Evolutionary conservation across 2,329 filamentous ascomycete genomes (phyloP).

Genomic region (Geosmithia putterillii): DNA sequence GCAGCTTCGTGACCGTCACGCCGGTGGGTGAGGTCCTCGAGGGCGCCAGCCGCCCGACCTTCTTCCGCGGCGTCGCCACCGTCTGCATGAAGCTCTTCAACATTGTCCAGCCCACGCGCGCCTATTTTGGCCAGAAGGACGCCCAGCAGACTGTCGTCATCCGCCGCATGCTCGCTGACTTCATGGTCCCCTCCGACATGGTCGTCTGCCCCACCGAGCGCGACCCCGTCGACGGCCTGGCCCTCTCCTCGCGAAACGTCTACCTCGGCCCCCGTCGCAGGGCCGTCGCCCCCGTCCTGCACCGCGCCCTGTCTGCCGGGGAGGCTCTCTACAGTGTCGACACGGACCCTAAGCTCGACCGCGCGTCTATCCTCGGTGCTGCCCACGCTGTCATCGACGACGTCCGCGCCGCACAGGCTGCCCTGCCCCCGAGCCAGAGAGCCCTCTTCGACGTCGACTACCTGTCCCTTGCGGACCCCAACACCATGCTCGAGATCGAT

Average conservation of each 20-base stretch:
- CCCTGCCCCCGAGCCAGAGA: conserved; percentile 44
- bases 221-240: conserved; percentile 65
- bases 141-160: conserved; percentile 92
- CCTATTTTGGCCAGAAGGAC: conserved; percentile 96
- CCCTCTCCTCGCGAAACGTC: conserved; percentile 86
- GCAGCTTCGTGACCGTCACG: conserved; percentile 85
- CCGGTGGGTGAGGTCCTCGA: conserved; percentile 74
- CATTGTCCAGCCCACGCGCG: conserved; percentile 47
- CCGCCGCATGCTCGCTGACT: conserved; percentile 74
- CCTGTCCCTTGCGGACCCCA: conserved; percentile 77
- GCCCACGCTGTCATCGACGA: conserved; percentile 49
- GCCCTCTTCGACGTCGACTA: conserved; percentile 80
- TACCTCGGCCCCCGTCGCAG: conserved; percentile 73
- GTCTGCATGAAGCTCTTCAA: conserved; percentile 73
- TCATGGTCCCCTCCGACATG: conserved; percentile 66
- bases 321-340: conserved; percentile 47
- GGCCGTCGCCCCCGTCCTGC: conserved; percentile 59
- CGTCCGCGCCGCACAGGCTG: conserved; percentile 48
- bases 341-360: conserved; percentile 32
- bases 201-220: conserved; percentile 63
- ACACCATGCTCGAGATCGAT: conserved; percentile 68
- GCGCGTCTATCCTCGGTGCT: conserved; percentile 58
- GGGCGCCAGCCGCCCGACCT: conserved; percentile 76
- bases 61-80: conserved; percentile 92
- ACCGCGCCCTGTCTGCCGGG: conserved; percentile 55